A percentile compares a stretch with the other conserved stretches of the same genome.
Conservation (phyloP, 2,329 filamentous ascomycete species). For the Didymella exigua region DNA sequence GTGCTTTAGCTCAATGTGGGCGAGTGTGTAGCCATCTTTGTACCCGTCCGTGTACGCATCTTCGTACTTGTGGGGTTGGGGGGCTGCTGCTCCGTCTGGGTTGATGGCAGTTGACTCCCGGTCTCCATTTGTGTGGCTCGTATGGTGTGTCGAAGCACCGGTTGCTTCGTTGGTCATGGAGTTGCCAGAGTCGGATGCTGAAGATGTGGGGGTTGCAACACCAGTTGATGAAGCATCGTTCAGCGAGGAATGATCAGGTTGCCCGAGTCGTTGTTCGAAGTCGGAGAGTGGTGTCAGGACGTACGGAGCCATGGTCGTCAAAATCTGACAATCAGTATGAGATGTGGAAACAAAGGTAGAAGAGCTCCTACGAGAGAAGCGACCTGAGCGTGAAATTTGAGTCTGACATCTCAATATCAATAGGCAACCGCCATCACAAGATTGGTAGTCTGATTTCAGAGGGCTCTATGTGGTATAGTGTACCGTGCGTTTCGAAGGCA, state of each 20-base stretch:
- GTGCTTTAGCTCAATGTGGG: constrained; percentile 24
- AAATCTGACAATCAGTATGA: background rate
- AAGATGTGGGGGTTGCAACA: background rate
- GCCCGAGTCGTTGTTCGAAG: constrained; percentile 9
- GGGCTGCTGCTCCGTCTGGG: background rate
- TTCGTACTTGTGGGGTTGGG: constrained; percentile 7
- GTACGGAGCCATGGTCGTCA: constrained; percentile 24
- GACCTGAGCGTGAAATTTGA: background rate
- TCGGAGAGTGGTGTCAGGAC: constrained; percentile 26
- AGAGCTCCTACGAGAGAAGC: background rate
- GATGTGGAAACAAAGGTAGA: background rate
- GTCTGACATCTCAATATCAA: background rate
- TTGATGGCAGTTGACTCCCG: background rate
- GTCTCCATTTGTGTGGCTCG: background rate
- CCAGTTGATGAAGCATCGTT: background rate
- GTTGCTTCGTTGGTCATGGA: background rate
- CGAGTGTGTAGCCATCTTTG: constrained; percentile 22
- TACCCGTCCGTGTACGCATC: constrained; percentile 27
- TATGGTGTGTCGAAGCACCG: no score
- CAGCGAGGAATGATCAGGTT: background rate
- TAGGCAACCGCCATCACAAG: background rate
- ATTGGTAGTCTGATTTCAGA: background rate
- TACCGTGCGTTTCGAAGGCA: background rate
- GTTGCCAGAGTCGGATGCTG: background rate
- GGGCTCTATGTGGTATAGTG: background rate